phyloP scores from a whole-genome alignment of 2,329 filamentous ascomycete genomes.

The Fusarium duplospermum region DNA sequence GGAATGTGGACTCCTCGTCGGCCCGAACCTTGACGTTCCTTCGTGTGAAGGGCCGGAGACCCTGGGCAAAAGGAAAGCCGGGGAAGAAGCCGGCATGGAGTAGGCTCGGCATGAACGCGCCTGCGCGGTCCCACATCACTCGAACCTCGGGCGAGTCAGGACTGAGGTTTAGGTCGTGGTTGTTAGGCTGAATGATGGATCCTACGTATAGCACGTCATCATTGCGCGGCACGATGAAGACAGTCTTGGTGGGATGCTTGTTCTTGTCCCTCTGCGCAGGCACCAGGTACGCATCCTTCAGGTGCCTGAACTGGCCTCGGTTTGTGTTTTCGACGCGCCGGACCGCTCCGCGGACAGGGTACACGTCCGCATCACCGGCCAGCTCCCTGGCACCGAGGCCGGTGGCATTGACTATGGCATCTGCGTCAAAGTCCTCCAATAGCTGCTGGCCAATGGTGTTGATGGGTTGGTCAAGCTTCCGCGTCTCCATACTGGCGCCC shows the following conservation, averaged over 20 bases:
- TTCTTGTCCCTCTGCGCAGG: not conserved
- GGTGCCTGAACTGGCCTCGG: not conserved
- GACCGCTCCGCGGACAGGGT: not conserved
- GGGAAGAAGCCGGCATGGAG: not conserved
- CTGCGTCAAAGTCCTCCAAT: not conserved
- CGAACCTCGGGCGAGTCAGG: not conserved
- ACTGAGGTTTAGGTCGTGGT: conserved; percentile 1
- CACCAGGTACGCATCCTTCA: conserved; percentile 1
- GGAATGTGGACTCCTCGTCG: not conserved
- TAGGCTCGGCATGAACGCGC: not conserved
- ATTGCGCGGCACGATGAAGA: conserved; percentile 6
- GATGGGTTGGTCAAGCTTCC: not conserved
- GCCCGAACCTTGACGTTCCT: not conserved
- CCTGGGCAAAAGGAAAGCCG: conserved; percentile 4
- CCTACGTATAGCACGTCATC: conserved; percentile 6
- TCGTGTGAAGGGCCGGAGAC: not conserved
- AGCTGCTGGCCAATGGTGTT: not conserved
- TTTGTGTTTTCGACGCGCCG: conserved; percentile 3
- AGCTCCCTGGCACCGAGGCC: not conserved
- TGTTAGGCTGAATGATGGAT: conserved; percentile 4
- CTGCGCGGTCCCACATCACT: conserved; percentile 1
- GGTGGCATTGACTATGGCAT: conserved; percentile 3
- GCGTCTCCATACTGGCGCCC: not conserved
- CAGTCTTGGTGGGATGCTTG: conserved; percentile 1
- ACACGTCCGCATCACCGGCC: not conserved